These are phyloP conservation scores for Ceratobasidium sp. DNA, from an alignment of 1,284 basidiomycete genomes.

Conservation along the genomic window DNA sequence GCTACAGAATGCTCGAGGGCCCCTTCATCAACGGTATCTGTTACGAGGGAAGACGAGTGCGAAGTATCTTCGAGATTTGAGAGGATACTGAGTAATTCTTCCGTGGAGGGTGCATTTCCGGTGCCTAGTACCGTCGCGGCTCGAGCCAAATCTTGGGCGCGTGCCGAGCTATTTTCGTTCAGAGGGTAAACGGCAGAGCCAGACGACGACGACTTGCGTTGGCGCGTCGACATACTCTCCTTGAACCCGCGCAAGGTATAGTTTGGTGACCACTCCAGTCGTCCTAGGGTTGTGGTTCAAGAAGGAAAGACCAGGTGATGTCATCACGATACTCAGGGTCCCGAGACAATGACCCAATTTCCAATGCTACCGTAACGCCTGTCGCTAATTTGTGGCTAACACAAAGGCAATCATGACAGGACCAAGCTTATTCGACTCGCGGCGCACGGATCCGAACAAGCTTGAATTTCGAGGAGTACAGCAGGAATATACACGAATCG, in stretches of 20 bases:
- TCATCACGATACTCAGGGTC: neutral
- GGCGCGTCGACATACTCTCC: conserved; percentile 2
- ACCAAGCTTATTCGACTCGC: neutral
- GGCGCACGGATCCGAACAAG: neutral
- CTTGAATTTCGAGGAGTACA: neutral
- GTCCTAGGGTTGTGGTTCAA: neutral
- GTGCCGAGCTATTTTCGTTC: neutral
- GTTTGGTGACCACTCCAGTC: neutral
- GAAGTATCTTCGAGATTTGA: conserved; percentile 1
- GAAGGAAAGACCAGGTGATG: neutral
- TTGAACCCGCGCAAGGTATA: neutral
- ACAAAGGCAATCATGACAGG: neutral
- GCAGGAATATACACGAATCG: conserved; percentile 10
- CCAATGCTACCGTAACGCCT: no score
- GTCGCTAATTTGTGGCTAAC: conserved; percentile 9
- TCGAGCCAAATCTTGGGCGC: conserved; percentile 9
- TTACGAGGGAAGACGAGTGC: neutral
- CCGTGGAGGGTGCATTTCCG: neutral
- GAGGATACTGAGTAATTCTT: conserved; percentile 15
- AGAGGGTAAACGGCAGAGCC: conserved; percentile 12
- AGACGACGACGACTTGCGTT: conserved; percentile 10
- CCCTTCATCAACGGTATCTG: neutral
- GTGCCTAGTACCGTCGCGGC: conserved; percentile 12
- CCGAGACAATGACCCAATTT: no score
- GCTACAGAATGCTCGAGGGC: conserved; percentile 22